These are phyloP conservation scores for Ceratocystiopsis minuta DNA, from an alignment of 2,329 filamentous ascomycete species.

Conservation along the genomic window DNA sequence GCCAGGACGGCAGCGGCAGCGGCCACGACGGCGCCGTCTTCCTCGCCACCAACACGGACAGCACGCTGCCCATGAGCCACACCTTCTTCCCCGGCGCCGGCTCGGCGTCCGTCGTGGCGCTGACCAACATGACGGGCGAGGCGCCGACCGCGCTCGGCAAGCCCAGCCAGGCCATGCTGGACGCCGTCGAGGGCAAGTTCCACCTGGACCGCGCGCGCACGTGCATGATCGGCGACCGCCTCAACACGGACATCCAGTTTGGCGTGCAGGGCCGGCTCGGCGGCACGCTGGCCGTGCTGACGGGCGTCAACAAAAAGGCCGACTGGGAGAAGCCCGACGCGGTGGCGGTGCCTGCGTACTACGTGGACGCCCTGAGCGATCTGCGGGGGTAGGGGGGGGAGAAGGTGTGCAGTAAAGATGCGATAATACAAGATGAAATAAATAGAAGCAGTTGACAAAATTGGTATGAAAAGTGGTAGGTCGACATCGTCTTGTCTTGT, in stretches of 20 bases:
- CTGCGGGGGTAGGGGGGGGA: slow-evolving; percentile 20
- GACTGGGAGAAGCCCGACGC: slow-evolving; percentile 58
- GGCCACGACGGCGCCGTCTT: slow-evolving; percentile 50
- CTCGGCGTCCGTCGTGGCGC: slow-evolving; percentile 50
- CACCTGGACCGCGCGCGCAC: slow-evolving; percentile 65
- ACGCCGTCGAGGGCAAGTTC: slow-evolving; percentile 93
- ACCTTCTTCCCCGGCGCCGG: slow-evolving; percentile 86
- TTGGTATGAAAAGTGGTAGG: too few relatives aligned
- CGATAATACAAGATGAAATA: too few relatives aligned
- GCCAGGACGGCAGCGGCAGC: slow-evolving; percentile 68
- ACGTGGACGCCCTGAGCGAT: slow-evolving; percentile 72
- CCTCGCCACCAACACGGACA: slow-evolving; percentile 85
- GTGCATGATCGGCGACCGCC: slow-evolving; percentile 89
- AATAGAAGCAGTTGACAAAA: too few relatives aligned
- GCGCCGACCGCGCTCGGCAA: slow-evolving; percentile 73
- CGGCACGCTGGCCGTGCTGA: slow-evolving; percentile 79
- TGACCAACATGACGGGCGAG: slow-evolving; percentile 52
- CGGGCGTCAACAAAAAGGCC: slow-evolving; percentile 71
- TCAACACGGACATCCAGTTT: slow-evolving; percentile 94
- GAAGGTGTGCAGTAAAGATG: too few relatives aligned
- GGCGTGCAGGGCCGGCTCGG: slow-evolving; percentile 80
- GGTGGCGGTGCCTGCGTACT: slow-evolving; percentile 57
- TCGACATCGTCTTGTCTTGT: too few relatives aligned
- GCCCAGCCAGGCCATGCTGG: slow-evolving; percentile 98
- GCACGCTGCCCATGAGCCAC: slow-evolving; percentile 65